A percentile compares a stretch with the other conserved stretches of the same genome.
phyloP scores from a whole-genome alignment of 352 stramenopile species.

The Blastocystis sp. region DNA sequence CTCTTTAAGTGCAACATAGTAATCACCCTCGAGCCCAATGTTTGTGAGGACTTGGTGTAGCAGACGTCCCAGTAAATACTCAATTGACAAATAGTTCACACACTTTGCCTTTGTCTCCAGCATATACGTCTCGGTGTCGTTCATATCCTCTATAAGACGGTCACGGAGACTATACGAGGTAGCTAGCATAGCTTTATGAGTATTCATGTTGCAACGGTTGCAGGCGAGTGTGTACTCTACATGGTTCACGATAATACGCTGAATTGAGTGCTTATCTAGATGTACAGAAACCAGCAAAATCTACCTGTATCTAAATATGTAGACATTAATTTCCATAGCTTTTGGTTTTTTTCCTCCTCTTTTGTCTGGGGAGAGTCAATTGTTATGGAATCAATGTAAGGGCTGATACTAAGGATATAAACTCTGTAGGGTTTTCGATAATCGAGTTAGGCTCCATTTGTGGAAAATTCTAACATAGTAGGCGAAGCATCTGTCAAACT shows the following conservation, averaged over 20 bases:
- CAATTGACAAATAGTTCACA: conserved; percentile 66
- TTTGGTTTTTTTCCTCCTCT: conserved; percentile 35
- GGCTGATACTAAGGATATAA: neutral
- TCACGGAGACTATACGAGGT: conserved; percentile 63
- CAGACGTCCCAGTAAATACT: conserved; percentile 65
- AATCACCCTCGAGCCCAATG: conserved; percentile 64
- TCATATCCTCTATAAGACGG: conserved; percentile 64
- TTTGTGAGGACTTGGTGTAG: conserved; percentile 66
- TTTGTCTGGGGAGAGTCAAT: neutral
- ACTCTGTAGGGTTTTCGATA: conserved; percentile 15
- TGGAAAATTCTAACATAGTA: neutral
- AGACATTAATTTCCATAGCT: conserved; percentile 47
- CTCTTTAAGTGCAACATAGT: conserved; percentile 64
- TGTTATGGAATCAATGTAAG: no score
- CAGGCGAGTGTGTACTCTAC: conserved; percentile 65
- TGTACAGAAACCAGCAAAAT: neutral
- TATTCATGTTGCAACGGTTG: conserved; percentile 63
- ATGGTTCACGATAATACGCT: conserved; percentile 64
- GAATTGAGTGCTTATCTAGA: conserved; percentile 64
- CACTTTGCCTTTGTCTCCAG: conserved; percentile 63
- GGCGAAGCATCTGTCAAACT: neutral
- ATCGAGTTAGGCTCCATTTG: neutral
- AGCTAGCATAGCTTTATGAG: conserved; percentile 61
- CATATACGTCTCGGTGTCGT: conserved; percentile 65
- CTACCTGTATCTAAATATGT: conserved; percentile 50